phyloP scores from a whole-genome alignment of 805 yeast genomes.

The Zygosaccharomyces bailii region DNA sequence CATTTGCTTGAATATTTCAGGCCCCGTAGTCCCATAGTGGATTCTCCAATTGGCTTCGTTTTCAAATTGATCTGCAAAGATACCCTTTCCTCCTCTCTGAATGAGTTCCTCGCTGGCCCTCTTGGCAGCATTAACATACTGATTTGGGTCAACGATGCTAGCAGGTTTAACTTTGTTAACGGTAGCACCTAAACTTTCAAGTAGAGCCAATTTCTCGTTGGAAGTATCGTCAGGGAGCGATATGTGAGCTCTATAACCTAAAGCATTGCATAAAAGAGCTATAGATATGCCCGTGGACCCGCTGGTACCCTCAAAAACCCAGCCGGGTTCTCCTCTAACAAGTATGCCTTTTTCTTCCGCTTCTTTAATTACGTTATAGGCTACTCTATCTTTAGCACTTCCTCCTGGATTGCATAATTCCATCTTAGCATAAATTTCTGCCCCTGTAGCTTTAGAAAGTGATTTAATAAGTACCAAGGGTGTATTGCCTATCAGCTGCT shows the following conservation, averaged over 20 bases:
- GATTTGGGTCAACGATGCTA: constrained; percentile 87
- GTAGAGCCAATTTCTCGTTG: constrained; percentile 68
- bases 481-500: constrained; percentile 84
- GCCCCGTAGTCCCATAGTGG: constrained; percentile 83
- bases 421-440: constrained; percentile 80
- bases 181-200: constrained; percentile 73
- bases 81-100: constrained; percentile 45
- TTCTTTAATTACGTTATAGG: constrained; percentile 71
- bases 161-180: constrained; percentile 91
- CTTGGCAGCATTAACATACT: constrained; percentile 86
- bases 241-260: constrained; percentile 90
- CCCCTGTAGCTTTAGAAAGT: constrained; percentile 67
- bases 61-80: constrained; percentile 95
- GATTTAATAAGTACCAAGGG: constrained; percentile 75
- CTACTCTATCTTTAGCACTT: constrained; percentile 92
- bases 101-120: constrained; percentile 52
- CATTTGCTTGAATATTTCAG: constrained; percentile 82
- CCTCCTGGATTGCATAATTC: constrained; percentile 92
- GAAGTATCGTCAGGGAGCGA: constrained; percentile 94
- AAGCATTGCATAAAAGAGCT: constrained; percentile 82
- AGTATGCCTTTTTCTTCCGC: constrained; percentile 61
- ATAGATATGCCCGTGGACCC: constrained; percentile 96
- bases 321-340: constrained; percentile 53
- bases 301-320: constrained; percentile 89
- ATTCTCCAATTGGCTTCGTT: constrained; percentile 85